A percentile compares a stretch with the other conserved stretches of the same genome.
Conservation (phyloP, 768 basidiomycete genomes). For the Suillus subaureus region DNA sequence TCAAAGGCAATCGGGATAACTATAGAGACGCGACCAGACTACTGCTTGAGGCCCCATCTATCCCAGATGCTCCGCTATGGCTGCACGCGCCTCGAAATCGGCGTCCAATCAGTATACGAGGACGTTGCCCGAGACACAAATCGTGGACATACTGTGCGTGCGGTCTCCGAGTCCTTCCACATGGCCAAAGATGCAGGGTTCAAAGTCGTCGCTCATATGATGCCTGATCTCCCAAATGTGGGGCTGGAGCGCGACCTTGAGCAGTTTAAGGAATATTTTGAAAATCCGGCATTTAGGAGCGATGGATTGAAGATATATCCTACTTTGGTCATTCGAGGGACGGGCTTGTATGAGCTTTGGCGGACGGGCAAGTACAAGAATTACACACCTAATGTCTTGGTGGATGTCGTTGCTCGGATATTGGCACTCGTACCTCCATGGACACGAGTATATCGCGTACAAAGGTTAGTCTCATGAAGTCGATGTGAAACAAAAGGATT, state of each 20-base stretch:
- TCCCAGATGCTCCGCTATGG: conserved; percentile 99
- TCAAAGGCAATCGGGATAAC: conserved; percentile 99
- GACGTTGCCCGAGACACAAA: conserved; percentile 99
- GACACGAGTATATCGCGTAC: conserved; percentile 98
- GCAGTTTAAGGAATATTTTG: conserved; percentile 99
- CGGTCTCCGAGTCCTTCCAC: conserved; percentile 96
- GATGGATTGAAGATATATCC: conserved; percentile 99
- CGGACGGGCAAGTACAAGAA: conserved; percentile 97
- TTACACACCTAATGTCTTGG: conserved; percentile 97
- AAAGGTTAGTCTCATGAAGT: conserved; percentile 56
- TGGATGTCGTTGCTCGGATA: conserved; percentile 95
- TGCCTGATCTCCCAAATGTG: conserved; percentile 98
- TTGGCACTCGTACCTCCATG: conserved; percentile 96
- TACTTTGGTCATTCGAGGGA: conserved; percentile 96
- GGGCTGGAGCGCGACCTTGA: conserved; percentile 96
- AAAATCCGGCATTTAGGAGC: conserved; percentile 95
- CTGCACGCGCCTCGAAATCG: conserved; percentile 97
- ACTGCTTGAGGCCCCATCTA: conserved; percentile 95
- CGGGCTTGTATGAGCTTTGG: conserved; percentile 95
- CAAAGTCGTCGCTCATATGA: conserved; percentile 99
- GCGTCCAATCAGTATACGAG: conserved; percentile 98
- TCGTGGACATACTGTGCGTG: conserved; percentile 96
- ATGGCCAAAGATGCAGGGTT: conserved; percentile 98
- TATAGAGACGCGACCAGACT: conserved; percentile 97
- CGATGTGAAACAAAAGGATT: not conserved